Percentiles rank a stretch among this genome's conserved stretches.
Evolutionary conservation across 805 yeast genomes (phyloP).

Genomic region (Komagataella kurtzmanii): DNA sequence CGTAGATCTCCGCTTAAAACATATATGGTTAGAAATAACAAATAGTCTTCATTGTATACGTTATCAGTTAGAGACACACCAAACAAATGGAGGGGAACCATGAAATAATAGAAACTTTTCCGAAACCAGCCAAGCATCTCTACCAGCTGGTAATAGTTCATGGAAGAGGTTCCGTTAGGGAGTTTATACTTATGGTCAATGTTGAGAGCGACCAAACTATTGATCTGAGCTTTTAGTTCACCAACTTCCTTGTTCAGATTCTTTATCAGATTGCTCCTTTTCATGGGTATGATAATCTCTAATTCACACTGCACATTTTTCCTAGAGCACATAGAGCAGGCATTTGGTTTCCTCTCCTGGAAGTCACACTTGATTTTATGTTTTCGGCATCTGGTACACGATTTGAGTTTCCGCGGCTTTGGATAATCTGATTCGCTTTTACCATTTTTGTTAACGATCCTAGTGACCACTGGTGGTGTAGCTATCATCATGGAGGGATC

Average conservation of each 20-base stretch:
- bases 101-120: not conserved
- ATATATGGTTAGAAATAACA: not conserved
- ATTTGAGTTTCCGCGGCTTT: slow-evolving; percentile 31
- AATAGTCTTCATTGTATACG: not conserved
- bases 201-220: not conserved
- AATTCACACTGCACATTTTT: slow-evolving; percentile 37
- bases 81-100: not conserved
- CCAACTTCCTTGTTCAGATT: slow-evolving; percentile 18
- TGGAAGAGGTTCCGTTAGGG: not conserved
- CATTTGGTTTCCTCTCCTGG: slow-evolving; percentile 30
- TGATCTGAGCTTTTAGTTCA: slow-evolving; percentile 9
- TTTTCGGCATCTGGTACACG: slow-evolving; percentile 52
- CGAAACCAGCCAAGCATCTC: not conserved
- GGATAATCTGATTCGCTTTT: slow-evolving; percentile 10
- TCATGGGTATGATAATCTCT: slow-evolving; percentile 41
- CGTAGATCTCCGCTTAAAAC: not conserved
- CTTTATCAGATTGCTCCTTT: slow-evolving; percentile 27
- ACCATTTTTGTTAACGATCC: not conserved
- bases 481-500: not conserved
- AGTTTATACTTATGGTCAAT: not conserved
- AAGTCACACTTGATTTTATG: slow-evolving; percentile 61
- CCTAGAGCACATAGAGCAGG: slow-evolving; percentile 45
- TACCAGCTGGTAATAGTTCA: not conserved
- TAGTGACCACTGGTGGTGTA: not conserved
- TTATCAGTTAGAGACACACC: not conserved